Percentiles rank a stretch among this genome's conserved stretches.
These are phyloP conservation scores for Aspergillus quadrilineatus DNA, from an alignment of 2,329 filamentous ascomycete genomes.

Conservation along the genomic window DNA sequence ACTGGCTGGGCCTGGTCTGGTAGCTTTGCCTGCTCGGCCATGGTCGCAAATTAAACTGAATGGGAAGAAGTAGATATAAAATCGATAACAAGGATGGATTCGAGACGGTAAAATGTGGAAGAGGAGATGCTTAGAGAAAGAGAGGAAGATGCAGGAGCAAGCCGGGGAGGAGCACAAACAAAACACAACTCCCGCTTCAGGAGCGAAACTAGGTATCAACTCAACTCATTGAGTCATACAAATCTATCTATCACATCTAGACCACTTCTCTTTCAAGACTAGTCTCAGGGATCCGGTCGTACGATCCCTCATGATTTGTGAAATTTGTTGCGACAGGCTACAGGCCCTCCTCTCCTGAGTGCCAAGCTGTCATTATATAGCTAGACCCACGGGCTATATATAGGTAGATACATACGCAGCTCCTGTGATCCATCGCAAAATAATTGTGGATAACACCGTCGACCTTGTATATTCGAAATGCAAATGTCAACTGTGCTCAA, in stretches of 20 bases:
- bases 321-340: background rate
- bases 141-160: conserved; percentile 4
- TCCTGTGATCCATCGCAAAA: background rate
- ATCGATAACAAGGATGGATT: background rate
- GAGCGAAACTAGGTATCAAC: background rate
- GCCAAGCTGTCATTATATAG: conserved; percentile 2
- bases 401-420: conserved; percentile 2
- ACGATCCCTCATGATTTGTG: background rate
- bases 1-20: conserved; percentile 9
- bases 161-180: background rate
- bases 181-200: background rate
- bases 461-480: background rate
- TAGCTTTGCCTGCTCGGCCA: conserved; percentile 14
- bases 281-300: background rate
- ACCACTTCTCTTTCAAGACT: background rate
- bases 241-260: background rate
- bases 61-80: background rate
- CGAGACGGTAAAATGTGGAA: background rate
- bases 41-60: background rate
- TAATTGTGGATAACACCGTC: background rate
- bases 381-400: conserved; percentile 1
- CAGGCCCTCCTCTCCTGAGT: background rate
- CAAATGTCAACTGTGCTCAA: conserved; percentile 1
- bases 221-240: background rate
- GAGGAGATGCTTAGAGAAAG: background rate